Conservation (phyloP, 2,329 filamentous ascomycete species). For the Lasiodiplodia sp. region DNA sequence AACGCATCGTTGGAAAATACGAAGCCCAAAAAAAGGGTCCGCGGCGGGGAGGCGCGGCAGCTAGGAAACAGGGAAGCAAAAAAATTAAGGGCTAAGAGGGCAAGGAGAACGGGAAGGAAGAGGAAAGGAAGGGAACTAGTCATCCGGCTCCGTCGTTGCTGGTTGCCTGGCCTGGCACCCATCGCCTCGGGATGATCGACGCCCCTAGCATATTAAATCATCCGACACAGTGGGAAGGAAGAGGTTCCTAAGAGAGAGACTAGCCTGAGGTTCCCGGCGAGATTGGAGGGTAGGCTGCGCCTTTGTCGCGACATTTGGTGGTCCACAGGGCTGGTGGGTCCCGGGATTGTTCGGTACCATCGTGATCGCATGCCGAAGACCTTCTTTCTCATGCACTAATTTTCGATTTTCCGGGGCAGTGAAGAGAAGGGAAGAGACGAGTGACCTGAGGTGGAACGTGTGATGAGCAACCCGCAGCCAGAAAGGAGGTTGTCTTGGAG, state of each 20-base stretch:
- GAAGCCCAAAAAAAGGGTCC: not conserved
- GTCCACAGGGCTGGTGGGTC: not conserved
- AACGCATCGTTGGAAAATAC: not conserved
- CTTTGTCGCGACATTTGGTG: not conserved
- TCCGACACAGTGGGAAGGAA: conserved; percentile 6
- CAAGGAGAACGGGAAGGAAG: not conserved
- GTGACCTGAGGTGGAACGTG: not conserved
- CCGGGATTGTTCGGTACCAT: not conserved
- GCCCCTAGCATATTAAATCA: conserved; percentile 12
- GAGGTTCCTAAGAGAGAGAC: not conserved
- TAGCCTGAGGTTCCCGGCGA: not conserved
- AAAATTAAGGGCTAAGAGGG: not conserved
- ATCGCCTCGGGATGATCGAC: conserved; percentile 15
- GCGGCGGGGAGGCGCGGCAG: not conserved
- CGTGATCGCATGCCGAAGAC: not conserved
- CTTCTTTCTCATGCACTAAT: not conserved
- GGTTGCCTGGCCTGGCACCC: not conserved
- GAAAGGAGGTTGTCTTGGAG: not conserved
- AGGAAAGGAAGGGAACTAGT: not conserved
- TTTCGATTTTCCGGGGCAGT: not conserved
- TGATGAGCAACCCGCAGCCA: not conserved
- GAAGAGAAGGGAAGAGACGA: not conserved
- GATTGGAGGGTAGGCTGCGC: not conserved
- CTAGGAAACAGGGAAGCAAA: not conserved
- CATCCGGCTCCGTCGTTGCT: not conserved